Evolutionary conservation across 2,329 filamentous ascomycete genomes (phyloP), one percentile per base, ranked within the genome.

Genomic region (Phaeosphaeria sp.): DNA sequence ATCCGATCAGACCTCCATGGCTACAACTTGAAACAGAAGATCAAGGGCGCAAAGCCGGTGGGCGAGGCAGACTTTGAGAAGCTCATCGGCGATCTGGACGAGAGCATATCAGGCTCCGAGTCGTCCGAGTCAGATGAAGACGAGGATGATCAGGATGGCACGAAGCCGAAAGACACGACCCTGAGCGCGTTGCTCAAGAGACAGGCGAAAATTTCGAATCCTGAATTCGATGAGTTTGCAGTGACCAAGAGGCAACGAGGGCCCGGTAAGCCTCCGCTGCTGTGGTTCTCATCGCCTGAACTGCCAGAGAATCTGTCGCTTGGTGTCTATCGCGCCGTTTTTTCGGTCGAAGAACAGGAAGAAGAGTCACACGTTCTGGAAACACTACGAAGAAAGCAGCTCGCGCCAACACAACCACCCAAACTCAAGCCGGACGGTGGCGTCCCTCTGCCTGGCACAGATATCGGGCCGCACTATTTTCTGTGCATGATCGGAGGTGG

Each of bases 401-500:
- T 97, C 1, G 81, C 86, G 3, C 88, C 92, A 0, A 86, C 82
- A 53, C 76, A 81, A 33, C 75, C 78, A 81, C 71, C 75, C 3
- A 74, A 71, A 24, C 68, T 78, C 21, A 77, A 85, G 59, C 80
- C 84, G n/a, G 68, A 83, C 39, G 87, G 86, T 55, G 87, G 88
- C 48, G 86, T 87, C 2, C 80, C 82, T 17, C 76, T 87, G 5
- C 82, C 84, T 2, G 79, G 82, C 1, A 78, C 84, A 9, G 87
- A 89, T 72, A 86, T 88, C 22, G 89, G 89, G 7, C 92, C 93
- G 2, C 93, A 98, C 74, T 88, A 97, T 49, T 98, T 99, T 74
- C 85, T 99, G 48, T 98, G 93, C 78, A 99, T 99, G 95, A 96
- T 99, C 50, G 95, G 95, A 22, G 95, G 95, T 58, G 95, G 95